Evolutionary conservation across 83 land plant species (phyloP).

Genomic region (Thuja plicata): DNA sequence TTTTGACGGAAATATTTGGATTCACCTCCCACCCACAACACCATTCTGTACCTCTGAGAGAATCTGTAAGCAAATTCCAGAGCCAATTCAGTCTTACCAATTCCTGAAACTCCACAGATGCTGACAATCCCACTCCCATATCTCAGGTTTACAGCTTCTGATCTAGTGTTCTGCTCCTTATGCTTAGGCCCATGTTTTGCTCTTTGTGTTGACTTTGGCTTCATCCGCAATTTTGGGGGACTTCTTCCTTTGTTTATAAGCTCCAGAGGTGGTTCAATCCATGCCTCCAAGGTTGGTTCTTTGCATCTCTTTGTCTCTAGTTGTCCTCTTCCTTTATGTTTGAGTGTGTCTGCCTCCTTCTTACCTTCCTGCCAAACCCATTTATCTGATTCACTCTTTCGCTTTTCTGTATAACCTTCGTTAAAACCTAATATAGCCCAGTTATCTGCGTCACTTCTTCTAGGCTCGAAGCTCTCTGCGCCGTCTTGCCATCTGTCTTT

Average conservation of each 20-base stretch:
- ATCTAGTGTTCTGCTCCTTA: conserved; percentile 21
- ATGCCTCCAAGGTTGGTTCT: conserved; percentile 60
- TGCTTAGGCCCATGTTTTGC: conserved; percentile 27
- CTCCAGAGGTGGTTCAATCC: conserved; percentile 57
- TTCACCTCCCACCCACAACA: conserved; percentile 89
- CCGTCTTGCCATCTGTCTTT: conserved; percentile 1
- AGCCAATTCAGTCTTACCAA: conserved; percentile 90
- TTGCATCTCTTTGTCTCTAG: conserved; percentile 53
- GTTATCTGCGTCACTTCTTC: conserved; percentile 19
- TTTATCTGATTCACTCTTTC: conserved; percentile 18
- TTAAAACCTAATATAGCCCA: conserved; percentile 27
- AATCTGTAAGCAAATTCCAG: conserved; percentile 81
- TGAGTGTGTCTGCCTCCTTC: conserved; percentile 37
- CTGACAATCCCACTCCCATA: conserved; percentile 36
- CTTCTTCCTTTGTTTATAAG: conserved; percentile 31
- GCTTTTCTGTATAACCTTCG: conserved; percentile 48
- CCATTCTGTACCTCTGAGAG: conserved; percentile 77
- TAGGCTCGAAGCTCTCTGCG: conserved; percentile 1
- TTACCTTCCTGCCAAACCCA: neutral
- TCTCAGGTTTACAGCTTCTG: conserved; percentile 7
- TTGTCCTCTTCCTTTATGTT: conserved; percentile 30
- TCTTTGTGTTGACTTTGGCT: conserved; percentile 37
- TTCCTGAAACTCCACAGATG: conserved; percentile 69
- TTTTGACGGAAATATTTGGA: conserved; percentile 80
- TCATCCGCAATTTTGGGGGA: conserved; percentile 26